A percentile compares a stretch with the other conserved stretches of the same genome.
These are phyloP conservation scores for Spizellomyces sp. DNA, from an alignment of 192 early-diverging fungal genomes.

Conservation along the genomic window DNA sequence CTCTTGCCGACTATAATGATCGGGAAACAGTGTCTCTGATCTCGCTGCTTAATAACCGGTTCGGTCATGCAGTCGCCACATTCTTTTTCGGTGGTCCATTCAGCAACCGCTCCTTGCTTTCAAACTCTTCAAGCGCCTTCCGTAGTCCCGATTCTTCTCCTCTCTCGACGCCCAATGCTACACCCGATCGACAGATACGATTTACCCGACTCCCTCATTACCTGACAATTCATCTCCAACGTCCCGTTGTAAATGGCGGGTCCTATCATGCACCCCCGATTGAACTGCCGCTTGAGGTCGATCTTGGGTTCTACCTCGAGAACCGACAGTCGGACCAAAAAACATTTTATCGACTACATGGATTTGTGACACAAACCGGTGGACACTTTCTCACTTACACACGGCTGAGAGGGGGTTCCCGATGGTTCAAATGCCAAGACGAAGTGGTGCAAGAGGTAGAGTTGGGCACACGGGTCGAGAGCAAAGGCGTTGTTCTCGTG, in stretches of 20 bases:
- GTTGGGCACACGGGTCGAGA: conserved; percentile 39
- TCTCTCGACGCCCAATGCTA: not conserved
- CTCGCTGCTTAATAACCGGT: conserved; percentile 34
- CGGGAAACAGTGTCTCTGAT: conserved; percentile 31
- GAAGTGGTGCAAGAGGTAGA: conserved; percentile 34
- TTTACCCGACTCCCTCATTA: conserved; percentile 35
- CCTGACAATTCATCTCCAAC: conserved; percentile 33
- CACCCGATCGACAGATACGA: conserved; percentile 12
- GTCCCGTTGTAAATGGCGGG: conserved; percentile 12
- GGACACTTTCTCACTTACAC: conserved; percentile 49
- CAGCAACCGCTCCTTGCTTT: not conserved
- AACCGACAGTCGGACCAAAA: conserved; percentile 17
- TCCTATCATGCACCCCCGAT: conserved; percentile 36
- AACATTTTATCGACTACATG: conserved; percentile 48
- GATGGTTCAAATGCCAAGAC: conserved; percentile 46
- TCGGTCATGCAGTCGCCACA: conserved; percentile 33
- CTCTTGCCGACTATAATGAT: conserved; percentile 23
- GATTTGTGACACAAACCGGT: conserved; percentile 50
- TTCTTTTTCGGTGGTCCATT: conserved; percentile 39
- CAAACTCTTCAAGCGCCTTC: not conserved
- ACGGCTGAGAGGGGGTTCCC: conserved; percentile 15
- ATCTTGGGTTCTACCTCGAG: conserved; percentile 33
- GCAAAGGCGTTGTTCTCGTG: conserved; percentile 36
- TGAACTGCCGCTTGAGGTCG: conserved; percentile 47
- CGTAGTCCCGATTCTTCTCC: not conserved